Evolutionary conservation across 169 alveolate genomes (phyloP), one percentile per base, ranked within the genome.

Genomic region (Gregarina niphandrodes): DNA sequence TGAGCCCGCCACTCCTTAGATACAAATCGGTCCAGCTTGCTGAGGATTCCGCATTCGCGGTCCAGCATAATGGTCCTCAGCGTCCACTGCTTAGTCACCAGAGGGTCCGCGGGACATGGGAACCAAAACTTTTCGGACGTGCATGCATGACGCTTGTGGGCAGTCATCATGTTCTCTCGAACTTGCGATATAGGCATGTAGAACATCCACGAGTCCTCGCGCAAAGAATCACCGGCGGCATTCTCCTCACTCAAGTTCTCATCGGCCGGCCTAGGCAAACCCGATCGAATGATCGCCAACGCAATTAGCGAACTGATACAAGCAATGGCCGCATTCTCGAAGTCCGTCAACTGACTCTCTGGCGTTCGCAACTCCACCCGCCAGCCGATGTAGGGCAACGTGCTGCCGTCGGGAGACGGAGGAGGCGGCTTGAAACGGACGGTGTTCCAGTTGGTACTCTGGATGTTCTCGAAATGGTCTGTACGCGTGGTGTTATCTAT

Each of bases 371-470:
- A 75, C 57, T 86, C 96, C 0, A 85, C 88, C 54, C 96, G 76
- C 93, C 93, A 89, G 1, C 82, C 80, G 16, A 67, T 35, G 29
- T 24, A 16, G 4, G 17, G n/a, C 16, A 4, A 31, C 11, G 47
- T 9, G 6, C 40, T 21, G 36, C 57, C 53, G 4, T 20, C 15
- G 36, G 54, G 46, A 9, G 50, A 21, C 20, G 66, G 45, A 3
- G 93, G 89, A 0, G 96, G 96, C 0, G 88, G 86, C 67, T 90
- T 90, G 67, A 87, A 79, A 30, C 96, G 77, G 16, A 90, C 79
- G 11, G 93, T 68, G 53, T 82, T 82, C 96, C 98, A 90, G 67
- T 90, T 86, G 6, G 96, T 75, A 17, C 87, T 67, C 61, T 86
- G 81, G 21, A 90, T 61, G 40, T 71, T 71, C 57, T 88, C 95